Evolutionary conservation across 2,329 filamentous ascomycete species (phyloP).

Genomic region (Apiospora saccharicola): DNA sequence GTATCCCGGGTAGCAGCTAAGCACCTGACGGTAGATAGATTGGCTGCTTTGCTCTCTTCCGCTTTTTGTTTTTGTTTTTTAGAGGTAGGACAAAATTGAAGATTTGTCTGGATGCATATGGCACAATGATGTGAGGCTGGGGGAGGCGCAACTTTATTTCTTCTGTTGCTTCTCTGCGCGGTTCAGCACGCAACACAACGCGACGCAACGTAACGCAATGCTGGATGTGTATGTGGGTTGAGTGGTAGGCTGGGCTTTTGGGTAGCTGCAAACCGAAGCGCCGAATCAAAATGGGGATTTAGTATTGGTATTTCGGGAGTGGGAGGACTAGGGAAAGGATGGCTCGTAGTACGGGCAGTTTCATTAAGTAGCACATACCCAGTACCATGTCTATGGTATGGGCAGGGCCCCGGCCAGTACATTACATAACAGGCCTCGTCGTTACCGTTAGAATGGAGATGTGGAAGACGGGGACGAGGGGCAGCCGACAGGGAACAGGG

Average conservation of each 20-base stretch:
- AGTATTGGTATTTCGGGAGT: slow-evolving; percentile 14
- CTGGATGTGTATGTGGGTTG: background rate
- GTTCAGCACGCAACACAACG: slow-evolving; percentile 1
- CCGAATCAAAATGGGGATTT: slow-evolving; percentile 1
- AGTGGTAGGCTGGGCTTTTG: background rate
- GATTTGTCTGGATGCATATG: background rate
- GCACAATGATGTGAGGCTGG: slow-evolving; percentile 17
- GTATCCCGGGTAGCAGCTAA: background rate
- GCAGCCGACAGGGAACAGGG: slow-evolving; percentile 9
- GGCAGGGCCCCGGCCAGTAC: background rate
- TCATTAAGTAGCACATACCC: slow-evolving; percentile 10
- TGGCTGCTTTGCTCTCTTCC: background rate
- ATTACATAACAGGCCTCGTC: slow-evolving; percentile 15
- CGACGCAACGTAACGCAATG: slow-evolving; percentile 14
- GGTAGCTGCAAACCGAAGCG: background rate
- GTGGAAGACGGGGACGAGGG: slow-evolving; percentile 15
- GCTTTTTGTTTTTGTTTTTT: background rate
- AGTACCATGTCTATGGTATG: background rate
- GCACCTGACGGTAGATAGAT: background rate
- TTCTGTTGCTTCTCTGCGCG: background rate
- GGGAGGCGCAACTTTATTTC: slow-evolving; percentile 18
- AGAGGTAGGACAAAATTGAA: background rate
- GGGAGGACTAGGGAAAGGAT: background rate
- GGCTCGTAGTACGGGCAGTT: background rate
- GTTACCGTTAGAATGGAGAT: slow-evolving; percentile 20